Percentiles rank a stretch among this genome's conserved stretches.
Conservation (phyloP, 495 filamentous ascomycete species). For the Pseudotulostoma volvatum region DNA sequence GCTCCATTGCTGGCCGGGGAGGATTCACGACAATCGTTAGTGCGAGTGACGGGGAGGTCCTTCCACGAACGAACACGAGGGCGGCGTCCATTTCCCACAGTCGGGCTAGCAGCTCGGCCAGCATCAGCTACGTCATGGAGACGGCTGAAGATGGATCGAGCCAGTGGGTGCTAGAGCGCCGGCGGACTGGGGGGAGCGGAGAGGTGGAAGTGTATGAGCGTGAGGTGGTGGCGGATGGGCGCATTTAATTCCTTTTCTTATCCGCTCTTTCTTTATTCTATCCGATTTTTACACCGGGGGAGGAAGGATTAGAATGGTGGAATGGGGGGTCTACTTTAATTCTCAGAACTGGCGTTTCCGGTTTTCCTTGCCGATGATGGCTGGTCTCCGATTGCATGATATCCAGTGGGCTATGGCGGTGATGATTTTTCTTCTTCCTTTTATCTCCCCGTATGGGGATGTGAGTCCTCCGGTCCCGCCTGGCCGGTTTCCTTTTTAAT, state of each 20-base stretch:
- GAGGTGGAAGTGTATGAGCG: constrained; percentile 31
- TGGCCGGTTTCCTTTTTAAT: no score
- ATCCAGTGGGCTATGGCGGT: no score
- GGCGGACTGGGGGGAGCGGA: constrained; percentile 34
- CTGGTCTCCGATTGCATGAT: not conserved
- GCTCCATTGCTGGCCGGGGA: not conserved
- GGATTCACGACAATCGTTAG: not conserved
- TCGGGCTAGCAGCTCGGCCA: constrained; percentile 26
- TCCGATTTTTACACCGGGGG: no score
- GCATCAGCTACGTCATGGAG: constrained; percentile 40
- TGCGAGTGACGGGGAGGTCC: not conserved
- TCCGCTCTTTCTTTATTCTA: no score
- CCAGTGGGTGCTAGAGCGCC: constrained; percentile 40
- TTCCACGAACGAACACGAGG: not conserved
- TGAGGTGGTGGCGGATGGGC: constrained; percentile 21
- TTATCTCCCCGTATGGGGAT: no score
- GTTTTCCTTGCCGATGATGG: not conserved
- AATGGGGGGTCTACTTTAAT: not conserved
- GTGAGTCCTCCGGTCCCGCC: no score
- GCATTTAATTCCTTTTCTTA: constrained; percentile 10
- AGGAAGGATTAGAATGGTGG: no score
- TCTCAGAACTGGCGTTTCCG: not conserved
- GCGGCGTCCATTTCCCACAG: constrained; percentile 10
- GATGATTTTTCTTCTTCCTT: no score
- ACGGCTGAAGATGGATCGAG: constrained; percentile 29